Evolutionary conservation across 805 yeast species (phyloP), one percentile per base, ranked within the genome.

Genomic region (Metahyphopichia silvanorum): DNA sequence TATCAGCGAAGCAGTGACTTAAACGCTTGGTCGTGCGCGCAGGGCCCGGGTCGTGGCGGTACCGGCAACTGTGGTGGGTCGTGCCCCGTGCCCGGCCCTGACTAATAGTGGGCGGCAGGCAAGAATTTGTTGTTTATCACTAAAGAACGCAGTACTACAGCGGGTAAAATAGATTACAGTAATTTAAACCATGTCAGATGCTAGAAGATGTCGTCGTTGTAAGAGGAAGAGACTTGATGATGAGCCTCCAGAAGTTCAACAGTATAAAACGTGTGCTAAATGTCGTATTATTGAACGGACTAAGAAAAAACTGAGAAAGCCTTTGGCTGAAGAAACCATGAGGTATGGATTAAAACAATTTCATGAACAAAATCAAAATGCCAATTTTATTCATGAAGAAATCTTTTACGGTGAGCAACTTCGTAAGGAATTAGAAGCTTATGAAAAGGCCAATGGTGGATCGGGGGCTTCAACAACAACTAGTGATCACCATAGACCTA

Each of bases 181-280:
- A n/a, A n/a, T n/a, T n/a, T n/a, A n/a, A n/a, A 30, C 21, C 19
- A 37, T 37, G 41, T 31, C 37, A 21, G 59, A 53, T 23, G 49
- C 51, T 11, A 56, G 61, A 53, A 51, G 63, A 41, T 74, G 80
- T 47, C 76, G 80, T 49, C 71, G 80, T 46, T 74, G 80, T 56
- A 74, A 74, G 47, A 55, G 77, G 32, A 69, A 71, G 64, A 63
- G 80, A 55, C 63, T 71, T 42, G 71, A 67, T 38, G 74, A 73
- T 39, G 80, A 74, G 51, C 74, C 75, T 16, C 72, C 76, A 2
- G 78, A 74, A 40, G 78, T 74, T 25, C 60, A 68, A 43, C 76
- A 71, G 46, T 74, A 73, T 49, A 74, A 74, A 40, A 74, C 80
- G 4, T 74, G 80, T 53, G 76, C 74, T 47, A 73, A 76, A 40